phyloP scores from a whole-genome alignment of 1,284 basidiomycete species.

The Irpex sp. region DNA sequence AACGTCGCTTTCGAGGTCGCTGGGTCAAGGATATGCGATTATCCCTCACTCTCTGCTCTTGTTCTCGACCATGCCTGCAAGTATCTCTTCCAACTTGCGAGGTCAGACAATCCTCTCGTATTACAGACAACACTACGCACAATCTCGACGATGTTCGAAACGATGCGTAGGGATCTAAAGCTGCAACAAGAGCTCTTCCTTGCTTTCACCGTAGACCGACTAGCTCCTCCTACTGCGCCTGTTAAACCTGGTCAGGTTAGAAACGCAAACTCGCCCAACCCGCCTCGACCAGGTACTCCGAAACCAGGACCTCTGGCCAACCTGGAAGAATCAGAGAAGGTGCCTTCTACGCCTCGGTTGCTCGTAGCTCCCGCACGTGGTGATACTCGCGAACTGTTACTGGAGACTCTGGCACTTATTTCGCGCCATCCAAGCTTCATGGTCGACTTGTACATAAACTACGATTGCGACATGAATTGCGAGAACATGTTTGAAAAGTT shows the following conservation, averaged over 20 bases:
- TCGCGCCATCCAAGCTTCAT: slow-evolving; percentile 84
- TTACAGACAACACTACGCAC: slow-evolving; percentile 82
- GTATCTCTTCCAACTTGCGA: slow-evolving; percentile 91
- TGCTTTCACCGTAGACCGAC: slow-evolving; percentile 88
- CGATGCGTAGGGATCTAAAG: slow-evolving; percentile 86
- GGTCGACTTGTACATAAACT: slow-evolving; percentile 95
- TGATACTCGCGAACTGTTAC: slow-evolving; percentile 86
- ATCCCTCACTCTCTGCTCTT: slow-evolving; percentile 70
- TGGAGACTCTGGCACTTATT: slow-evolving; percentile 86
- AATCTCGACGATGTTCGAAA: slow-evolving; percentile 86
- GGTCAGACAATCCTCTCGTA: slow-evolving; percentile 82
- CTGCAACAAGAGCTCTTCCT: slow-evolving; percentile 97
- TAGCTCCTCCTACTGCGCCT: slow-evolving; percentile 54
- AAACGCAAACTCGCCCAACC: slow-evolving; percentile 39
- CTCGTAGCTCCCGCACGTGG: slow-evolving; percentile 77
- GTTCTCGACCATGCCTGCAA: slow-evolving; percentile 92
- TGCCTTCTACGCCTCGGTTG: slow-evolving; percentile 50
- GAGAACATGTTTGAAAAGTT: slow-evolving; percentile 94
- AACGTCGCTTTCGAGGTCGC: slow-evolving; percentile 89
- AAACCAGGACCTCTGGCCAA: slow-evolving; percentile 40
- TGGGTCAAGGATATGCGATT: slow-evolving; percentile 71
- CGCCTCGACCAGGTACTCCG: slow-evolving; percentile 46
- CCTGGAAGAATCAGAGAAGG: slow-evolving; percentile 46
- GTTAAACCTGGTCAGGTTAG: slow-evolving; percentile 17
- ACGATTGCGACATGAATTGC: slow-evolving; percentile 95